Evolutionary conservation across 345 rosid species (phyloP).

Genomic region (Euphorbia lathyris): DNA sequence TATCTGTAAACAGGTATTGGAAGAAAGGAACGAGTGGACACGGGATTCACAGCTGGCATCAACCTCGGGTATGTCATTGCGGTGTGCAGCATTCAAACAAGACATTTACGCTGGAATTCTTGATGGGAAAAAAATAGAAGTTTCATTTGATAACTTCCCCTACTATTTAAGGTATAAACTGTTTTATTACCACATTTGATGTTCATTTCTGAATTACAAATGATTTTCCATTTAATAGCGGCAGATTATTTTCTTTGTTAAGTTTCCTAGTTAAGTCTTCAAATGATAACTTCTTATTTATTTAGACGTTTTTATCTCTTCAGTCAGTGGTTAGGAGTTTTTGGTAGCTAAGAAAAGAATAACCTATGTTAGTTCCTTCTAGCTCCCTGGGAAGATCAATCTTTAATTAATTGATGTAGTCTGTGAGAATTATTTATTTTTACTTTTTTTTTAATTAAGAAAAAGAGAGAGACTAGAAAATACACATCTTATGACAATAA

Average conservation of each 20-base stretch:
- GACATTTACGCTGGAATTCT: slow-evolving; percentile 68
- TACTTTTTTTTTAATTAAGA: no score
- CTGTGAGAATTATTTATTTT: no score
- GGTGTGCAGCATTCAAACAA: slow-evolving; percentile 57
- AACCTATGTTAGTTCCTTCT: background rate
- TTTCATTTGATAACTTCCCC: slow-evolving; percentile 78
- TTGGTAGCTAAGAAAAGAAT: background rate
- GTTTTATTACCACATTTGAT: background rate
- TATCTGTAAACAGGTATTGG: slow-evolving; percentile 73
- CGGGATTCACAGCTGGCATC: slow-evolving; percentile 63
- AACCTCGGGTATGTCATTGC: slow-evolving; percentile 52
- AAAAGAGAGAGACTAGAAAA: background rate
- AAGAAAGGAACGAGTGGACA: slow-evolving; percentile 60
- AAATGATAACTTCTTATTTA: background rate
- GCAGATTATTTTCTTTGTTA: background rate
- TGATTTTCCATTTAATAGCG: background rate
- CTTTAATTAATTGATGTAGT: background rate
- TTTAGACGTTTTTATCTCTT: background rate
- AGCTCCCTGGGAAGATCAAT: background rate
- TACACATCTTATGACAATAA: background rate
- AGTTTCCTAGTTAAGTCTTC: background rate
- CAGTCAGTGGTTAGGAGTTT: background rate
- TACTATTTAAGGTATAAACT: slow-evolving; percentile 73
- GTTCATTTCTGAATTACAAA: slow-evolving; percentile 8
- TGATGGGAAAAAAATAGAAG: slow-evolving; percentile 65